A percentile compares a stretch with the other conserved stretches of the same genome.
Evolutionary conservation across 169 alveolate species (phyloP).

Genomic region (Cardiosporidium cionae): DNA sequence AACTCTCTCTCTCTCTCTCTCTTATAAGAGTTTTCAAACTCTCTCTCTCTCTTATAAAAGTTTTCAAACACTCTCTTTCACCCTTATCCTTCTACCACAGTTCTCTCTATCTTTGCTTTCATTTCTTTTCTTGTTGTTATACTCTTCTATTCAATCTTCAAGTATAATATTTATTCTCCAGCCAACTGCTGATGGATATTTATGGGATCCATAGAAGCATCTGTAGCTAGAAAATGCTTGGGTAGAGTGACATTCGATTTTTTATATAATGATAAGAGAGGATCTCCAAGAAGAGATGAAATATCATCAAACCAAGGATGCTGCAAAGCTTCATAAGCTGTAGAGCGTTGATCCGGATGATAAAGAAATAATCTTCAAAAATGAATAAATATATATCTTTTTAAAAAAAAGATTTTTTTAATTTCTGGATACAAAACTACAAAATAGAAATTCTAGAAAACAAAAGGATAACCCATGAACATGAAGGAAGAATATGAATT

Average conservation of each 20-base stretch:
- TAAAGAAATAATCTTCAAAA: neutral
- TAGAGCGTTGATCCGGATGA: neutral
- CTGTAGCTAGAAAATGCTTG: neutral
- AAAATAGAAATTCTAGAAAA: too few relatives aligned
- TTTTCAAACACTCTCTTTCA: neutral
- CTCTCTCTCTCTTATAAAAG: neutral
- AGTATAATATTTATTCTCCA: neutral
- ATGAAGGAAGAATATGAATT: too few relatives aligned
- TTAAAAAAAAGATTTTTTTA: too few relatives aligned
- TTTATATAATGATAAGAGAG: neutral
- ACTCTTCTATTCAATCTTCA: neutral
- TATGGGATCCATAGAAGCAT: neutral
- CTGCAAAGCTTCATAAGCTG: neutral
- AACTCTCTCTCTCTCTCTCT: too few relatives aligned
- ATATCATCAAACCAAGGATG: neutral
- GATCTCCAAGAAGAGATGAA: neutral
- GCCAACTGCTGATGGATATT: neutral
- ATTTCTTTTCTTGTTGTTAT: neutral
- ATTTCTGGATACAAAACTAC: too few relatives aligned
- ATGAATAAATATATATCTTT: neutral
- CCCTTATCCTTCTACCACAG: neutral
- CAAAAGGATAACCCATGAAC: too few relatives aligned
- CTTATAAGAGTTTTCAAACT: neutral
- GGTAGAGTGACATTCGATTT: neutral
- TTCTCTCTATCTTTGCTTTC: neutral